Conservation (phyloP, 1,139 yeast genomes). For the Lodderomyces elongisporus region DNA sequence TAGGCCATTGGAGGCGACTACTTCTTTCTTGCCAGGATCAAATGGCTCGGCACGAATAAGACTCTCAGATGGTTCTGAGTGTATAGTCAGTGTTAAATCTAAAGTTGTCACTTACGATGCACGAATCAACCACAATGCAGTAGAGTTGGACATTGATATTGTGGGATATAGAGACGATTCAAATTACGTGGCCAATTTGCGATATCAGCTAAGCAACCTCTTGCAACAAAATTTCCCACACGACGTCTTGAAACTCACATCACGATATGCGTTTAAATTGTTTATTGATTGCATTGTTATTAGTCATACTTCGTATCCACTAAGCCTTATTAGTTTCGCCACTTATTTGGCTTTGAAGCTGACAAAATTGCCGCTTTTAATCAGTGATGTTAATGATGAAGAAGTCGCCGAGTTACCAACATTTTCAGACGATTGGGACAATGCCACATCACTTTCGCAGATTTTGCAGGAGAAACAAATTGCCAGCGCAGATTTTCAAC, state of each 20-base stretch:
- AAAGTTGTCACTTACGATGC: constrained; percentile 60
- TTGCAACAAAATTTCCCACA: constrained; percentile 46
- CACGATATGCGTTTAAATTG: constrained; percentile 69
- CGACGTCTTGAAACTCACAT: constrained; percentile 54
- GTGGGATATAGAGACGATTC: constrained; percentile 70
- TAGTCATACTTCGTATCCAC: constrained; percentile 64
- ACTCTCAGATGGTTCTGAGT: constrained; percentile 85
- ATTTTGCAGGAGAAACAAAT: constrained; percentile 2
- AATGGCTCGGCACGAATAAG: constrained; percentile 89
- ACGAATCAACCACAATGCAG: constrained; percentile 12
- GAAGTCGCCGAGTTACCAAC: constrained; percentile 84
- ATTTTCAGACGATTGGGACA: constrained; percentile 82
- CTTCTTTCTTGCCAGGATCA: constrained; percentile 76
- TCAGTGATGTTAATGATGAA: constrained; percentile 54
- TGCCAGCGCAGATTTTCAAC: constrained; percentile 34
- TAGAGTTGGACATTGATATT: constrained; percentile 75
- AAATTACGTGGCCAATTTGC: constrained; percentile 52
- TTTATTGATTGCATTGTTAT: constrained; percentile 75
- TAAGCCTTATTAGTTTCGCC: constrained; percentile 73
- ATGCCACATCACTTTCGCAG: constrained; percentile 43
- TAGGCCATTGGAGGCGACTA: constrained; percentile 79
- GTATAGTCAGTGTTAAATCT: constrained; percentile 83
- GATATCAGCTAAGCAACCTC: constrained; percentile 46
- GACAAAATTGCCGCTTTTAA: constrained; percentile 68
- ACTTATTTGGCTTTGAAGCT: constrained; percentile 75